phyloP scores from a whole-genome alignment of 2,329 filamentous ascomycete species.

The Colletotrichum camelliae region DNA sequence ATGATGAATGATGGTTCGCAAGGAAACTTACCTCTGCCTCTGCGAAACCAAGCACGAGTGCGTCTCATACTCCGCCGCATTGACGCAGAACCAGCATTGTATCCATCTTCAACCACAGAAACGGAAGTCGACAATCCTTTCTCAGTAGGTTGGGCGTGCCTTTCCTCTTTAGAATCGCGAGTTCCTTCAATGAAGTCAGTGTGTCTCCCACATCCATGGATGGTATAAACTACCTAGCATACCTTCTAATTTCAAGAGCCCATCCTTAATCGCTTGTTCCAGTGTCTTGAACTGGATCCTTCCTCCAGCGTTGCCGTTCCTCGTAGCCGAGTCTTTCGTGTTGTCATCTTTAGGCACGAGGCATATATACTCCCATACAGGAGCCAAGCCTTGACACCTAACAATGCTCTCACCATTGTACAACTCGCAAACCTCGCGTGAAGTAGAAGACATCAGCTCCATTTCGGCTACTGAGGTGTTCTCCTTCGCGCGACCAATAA shows the following conservation, averaged over 20 bases:
- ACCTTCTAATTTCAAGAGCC: not conserved
- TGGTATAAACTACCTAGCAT: not conserved
- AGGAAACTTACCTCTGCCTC: not conserved
- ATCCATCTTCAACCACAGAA: not conserved
- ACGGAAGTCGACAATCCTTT: not conserved
- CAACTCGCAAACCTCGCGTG: constrained; percentile 42
- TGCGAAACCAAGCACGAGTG: not conserved
- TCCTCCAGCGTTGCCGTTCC: accelerated
- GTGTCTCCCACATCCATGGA: not conserved
- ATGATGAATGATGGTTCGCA: not conserved
- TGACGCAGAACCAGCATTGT: not conserved
- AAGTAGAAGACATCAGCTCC: constrained; percentile 46
- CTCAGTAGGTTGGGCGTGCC: accelerated
- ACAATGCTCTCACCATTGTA: constrained; percentile 26
- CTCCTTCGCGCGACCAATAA: constrained; percentile 44
- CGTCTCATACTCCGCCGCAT: not conserved
- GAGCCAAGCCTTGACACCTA: not conserved
- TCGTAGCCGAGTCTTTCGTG: accelerated
- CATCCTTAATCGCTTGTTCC: not conserved
- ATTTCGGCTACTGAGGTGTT: constrained; percentile 35
- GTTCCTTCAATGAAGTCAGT: not conserved
- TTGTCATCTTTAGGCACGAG: not conserved
- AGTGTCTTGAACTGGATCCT: not conserved
- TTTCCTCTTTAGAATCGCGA: not conserved
- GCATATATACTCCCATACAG: not conserved